These are phyloP conservation scores for Cutaneotrichosporon daszewskae DNA, from an alignment of 1,284 basidiomycete species.

Conservation along the genomic window DNA sequence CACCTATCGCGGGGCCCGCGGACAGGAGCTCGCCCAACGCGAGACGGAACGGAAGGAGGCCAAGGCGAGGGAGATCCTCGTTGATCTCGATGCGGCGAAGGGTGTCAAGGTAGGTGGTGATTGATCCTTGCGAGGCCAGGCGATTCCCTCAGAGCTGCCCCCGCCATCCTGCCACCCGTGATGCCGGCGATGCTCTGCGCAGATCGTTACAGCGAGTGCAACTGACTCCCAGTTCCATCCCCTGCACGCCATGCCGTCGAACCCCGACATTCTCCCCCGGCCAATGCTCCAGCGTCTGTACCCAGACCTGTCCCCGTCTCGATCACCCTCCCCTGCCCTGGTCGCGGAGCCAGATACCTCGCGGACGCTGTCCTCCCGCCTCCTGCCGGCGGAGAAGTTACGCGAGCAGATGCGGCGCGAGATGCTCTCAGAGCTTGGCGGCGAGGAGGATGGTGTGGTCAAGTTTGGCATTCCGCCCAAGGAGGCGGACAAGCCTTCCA, in stretches of 20 bases:
- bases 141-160: too few relatives aligned
- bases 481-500: constrained; percentile 1
- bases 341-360: too few relatives aligned
- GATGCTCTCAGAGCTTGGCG: constrained; percentile 31
- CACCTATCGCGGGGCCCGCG: constrained; percentile 32
- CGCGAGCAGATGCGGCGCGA: constrained; percentile 43
- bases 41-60: constrained; percentile 32
- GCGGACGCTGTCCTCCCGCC: too few relatives aligned
- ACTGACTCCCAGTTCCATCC: constrained; percentile 47
- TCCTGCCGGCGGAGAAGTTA: constrained; percentile 37
- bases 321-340: too few relatives aligned
- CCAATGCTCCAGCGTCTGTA: constrained; percentile 37
- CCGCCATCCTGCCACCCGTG: too few relatives aligned
- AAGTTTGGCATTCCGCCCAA: constrained; percentile 15
- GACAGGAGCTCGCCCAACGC: constrained; percentile 27
- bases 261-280: constrained; percentile 36
- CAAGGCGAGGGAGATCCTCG: constrained; percentile 35
- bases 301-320: constrained; percentile 22
- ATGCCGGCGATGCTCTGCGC: too few relatives aligned
- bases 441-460: constrained; percentile 17
- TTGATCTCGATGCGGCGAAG: constrained; percentile 30
- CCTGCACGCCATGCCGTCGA: constrained; percentile 36
- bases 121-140: background rate
- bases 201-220: too few relatives aligned
- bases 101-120: constrained; percentile 33